Conservation (phyloP, 805 yeast species). For the Sungouiella blattae region DNA sequence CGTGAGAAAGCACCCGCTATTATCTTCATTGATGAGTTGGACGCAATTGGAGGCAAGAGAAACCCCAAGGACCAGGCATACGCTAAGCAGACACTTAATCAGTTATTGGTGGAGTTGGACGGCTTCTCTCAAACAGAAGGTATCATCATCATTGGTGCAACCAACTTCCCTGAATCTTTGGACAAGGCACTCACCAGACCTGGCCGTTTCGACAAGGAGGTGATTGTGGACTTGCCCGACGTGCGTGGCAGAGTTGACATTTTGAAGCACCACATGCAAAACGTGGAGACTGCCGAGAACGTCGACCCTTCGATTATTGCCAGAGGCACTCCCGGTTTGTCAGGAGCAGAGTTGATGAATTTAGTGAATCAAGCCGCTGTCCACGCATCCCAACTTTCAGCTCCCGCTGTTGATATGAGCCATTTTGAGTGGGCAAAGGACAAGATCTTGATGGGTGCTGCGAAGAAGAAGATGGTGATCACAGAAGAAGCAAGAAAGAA, state of each 20-base stretch:
- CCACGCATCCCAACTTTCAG: constrained; percentile 89
- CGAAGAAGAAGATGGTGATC: constrained; percentile 94
- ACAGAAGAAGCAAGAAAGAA: constrained; percentile 91
- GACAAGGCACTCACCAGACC: constrained; percentile 98
- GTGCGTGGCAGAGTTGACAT: constrained; percentile 96
- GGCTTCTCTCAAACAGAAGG: constrained; percentile 93
- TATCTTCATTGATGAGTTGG: constrained; percentile 94
- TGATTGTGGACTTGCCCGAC: constrained; percentile 93
- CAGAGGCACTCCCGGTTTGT: constrained; percentile 94
- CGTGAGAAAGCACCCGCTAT: constrained; percentile 95
- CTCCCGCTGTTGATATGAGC: constrained; percentile 81
- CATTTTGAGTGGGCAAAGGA: constrained; percentile 99
- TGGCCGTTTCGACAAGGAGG: constrained; percentile 95
- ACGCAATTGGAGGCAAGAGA: constrained; percentile 97
- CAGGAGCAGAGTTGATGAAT: constrained; percentile 97
- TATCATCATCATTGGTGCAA: constrained; percentile 94
- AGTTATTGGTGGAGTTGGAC: constrained; percentile 90
- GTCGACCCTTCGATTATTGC: constrained; percentile 91
- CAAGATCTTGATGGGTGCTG: constrained; percentile 97
- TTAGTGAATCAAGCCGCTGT: constrained; percentile 98
- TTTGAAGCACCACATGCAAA: constrained; percentile 84
- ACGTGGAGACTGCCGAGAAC: constrained; percentile 77
- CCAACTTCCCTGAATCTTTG: constrained; percentile 94
- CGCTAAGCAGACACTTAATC: constrained; percentile 96
- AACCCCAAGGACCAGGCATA: constrained; percentile 98